Base-by-base conservation (phyloP, 139 green algal genomes). In the Coelastrella sp. region DNA sequence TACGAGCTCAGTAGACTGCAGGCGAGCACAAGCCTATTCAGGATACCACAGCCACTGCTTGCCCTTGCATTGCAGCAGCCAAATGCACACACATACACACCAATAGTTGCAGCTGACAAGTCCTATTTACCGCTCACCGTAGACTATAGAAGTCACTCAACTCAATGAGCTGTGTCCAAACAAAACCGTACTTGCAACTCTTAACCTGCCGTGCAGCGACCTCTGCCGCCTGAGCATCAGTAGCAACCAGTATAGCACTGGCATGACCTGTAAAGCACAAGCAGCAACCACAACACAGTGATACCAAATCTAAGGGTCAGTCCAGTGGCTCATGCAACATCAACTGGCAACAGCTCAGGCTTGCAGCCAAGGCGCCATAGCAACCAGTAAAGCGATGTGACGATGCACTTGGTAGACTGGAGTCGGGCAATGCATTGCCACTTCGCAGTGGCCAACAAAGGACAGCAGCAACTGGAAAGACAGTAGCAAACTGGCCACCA, bases 101-200 rank as follows among this genome's bases (percentile, higher is more conserved):
- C 8, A 77, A 32, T 32, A 32, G 10, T 32, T 22, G 71, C 71
- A 77, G 16, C n/a, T 77, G 71, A 32, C 71, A 54, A 8, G 71
- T 22, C 71, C 71, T n/a, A n/a, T n/a, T n/a, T n/a, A n/a, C n/a
- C n/a, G n/a, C n/a, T n/a, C 71, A 92, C 86, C 89, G 89, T 7
- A 80, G 76, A 56, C 86, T 73, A 76, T 84, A 77, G 59, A 93
- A 95, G 5, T n/a, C 23, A 5, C 47, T 11, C 59, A 96, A 85
- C 16, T 92, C 93, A 7, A 68, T 81, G 17, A 96, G 64, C 88
- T 96, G 95, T 7, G 90, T 94, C 94, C 94, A 96, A 85, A 97
- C 60, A 59, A 97, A 95, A 32, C 93, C 66, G 23, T 89, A 93
- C 3, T 61, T 89, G 3, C 85, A 19, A 16, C 76, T 64, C 65